These are phyloP conservation scores for Luffa acutangula DNA, from an alignment of 306 rosid species.

Conservation along the genomic window DNA sequence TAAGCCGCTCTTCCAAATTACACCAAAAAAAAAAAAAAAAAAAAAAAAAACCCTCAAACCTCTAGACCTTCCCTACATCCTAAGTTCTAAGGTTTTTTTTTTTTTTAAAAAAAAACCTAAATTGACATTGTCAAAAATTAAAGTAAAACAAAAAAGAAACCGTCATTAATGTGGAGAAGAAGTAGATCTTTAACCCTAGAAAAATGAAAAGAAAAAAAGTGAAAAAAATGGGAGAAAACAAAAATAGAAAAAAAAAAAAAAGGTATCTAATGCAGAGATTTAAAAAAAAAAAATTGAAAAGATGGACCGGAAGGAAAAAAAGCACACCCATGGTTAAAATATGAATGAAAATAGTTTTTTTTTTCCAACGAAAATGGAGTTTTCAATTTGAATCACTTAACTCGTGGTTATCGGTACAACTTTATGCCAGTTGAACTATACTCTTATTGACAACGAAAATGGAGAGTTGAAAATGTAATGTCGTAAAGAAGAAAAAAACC, in stretches of 20 bases:
- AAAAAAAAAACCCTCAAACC: background rate
- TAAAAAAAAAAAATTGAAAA: no score
- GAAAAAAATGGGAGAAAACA: background rate
- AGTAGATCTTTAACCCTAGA: background rate
- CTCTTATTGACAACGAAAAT: background rate
- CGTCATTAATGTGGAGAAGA: background rate
- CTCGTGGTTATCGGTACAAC: no score
- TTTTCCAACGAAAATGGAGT: background rate
- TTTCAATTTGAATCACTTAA: no score
- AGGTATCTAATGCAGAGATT: background rate
- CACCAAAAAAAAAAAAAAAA: no score
- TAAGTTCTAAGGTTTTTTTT: background rate
- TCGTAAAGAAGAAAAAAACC: background rate
- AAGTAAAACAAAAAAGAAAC: background rate
- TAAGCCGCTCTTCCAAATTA: no score
- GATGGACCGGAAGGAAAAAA: background rate
- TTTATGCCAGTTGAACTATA: no score
- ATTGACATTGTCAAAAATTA: background rate
- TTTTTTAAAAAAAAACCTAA: background rate
- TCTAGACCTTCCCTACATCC: background rate
- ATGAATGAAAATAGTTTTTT: background rate
- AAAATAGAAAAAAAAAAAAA: background rate
- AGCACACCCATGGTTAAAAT: background rate
- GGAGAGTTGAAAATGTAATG: background rate
- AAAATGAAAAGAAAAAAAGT: background rate